Evolutionary conservation across 257 asterid genomes (phyloP).

Genomic region (Gentiana straminea): DNA sequence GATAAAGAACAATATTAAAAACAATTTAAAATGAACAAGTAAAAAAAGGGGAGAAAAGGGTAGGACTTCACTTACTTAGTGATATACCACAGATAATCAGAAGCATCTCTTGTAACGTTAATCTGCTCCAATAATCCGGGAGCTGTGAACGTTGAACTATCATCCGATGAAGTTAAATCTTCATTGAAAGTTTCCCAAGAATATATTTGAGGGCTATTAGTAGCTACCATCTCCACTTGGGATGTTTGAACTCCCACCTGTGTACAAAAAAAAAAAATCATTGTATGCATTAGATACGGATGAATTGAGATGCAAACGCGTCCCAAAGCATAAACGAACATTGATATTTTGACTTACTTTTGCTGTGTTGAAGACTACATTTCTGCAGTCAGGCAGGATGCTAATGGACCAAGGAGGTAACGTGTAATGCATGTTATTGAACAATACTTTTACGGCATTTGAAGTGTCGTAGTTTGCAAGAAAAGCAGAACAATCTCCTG

Average conservation of each 20-base stretch:
- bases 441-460: constrained; percentile 55
- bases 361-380: constrained; percentile 85
- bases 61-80: constrained; percentile 13
- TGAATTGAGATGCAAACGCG: neutral
- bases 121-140: constrained; percentile 82
- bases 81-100: constrained; percentile 60
- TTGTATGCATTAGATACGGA: neutral
- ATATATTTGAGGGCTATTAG: constrained; percentile 30
- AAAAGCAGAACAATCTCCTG: constrained; percentile 86
- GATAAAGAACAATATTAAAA: neutral
- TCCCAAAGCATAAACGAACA: neutral
- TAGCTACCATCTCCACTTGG: constrained; percentile 61
- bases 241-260: constrained; percentile 92
- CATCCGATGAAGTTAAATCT: constrained; percentile 66
- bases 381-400: constrained; percentile 92
- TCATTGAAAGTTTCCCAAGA: constrained; percentile 90
- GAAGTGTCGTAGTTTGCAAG: constrained; percentile 61
- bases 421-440: constrained; percentile 73
- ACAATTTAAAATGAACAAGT: no score
- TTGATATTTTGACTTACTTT: constrained; percentile 35
- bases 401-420: constrained; percentile 98
- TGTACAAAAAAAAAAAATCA: constrained; percentile 7
- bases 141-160: constrained; percentile 55
- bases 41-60: neutral
- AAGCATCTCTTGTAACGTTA: constrained; percentile 80